phyloP scores from a whole-genome alignment of 805 yeast genomes.

The Pichia paraexigua region DNA sequence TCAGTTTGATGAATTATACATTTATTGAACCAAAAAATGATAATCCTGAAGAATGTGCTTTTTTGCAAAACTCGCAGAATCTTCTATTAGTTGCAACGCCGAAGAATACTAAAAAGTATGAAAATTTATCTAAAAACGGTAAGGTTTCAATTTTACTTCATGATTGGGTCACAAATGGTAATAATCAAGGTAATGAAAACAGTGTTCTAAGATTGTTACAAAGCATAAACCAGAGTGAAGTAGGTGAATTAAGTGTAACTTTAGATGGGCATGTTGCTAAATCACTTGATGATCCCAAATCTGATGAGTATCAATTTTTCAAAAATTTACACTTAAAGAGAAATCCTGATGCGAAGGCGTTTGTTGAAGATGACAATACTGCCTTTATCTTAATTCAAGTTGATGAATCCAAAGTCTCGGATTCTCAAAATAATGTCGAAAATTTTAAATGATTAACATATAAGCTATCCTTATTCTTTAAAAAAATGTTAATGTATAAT shows the following conservation, averaged over 20 bases:
- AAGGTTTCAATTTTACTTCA: constrained; percentile 78
- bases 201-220: constrained; percentile 53
- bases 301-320: constrained; percentile 50
- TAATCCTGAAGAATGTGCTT: background rate
- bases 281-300: constrained; percentile 35
- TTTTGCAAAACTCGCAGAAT: constrained; percentile 14
- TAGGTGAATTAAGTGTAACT: constrained; percentile 77
- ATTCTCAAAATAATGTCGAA: constrained; percentile 53
- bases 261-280: constrained; percentile 59
- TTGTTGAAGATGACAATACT: constrained; percentile 54
- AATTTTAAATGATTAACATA: constrained; percentile 6
- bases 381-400: constrained; percentile 62
- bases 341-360: constrained; percentile 63
- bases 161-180: constrained; percentile 65
- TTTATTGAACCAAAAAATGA: constrained; percentile 39
- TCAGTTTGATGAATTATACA: constrained; percentile 85
- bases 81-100: constrained; percentile 64
- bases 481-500: background rate
- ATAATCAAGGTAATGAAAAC: constrained; percentile 17
- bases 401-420: constrained; percentile 69
- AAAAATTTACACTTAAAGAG: constrained; percentile 52
- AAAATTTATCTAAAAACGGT: constrained; percentile 63
- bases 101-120: constrained; percentile 62
- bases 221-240: constrained; percentile 69
- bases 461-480: too few relatives aligned